Evolutionary conservation across 768 basidiomycete genomes (phyloP).

Genomic region (Lanmaoa rubissima): DNA sequence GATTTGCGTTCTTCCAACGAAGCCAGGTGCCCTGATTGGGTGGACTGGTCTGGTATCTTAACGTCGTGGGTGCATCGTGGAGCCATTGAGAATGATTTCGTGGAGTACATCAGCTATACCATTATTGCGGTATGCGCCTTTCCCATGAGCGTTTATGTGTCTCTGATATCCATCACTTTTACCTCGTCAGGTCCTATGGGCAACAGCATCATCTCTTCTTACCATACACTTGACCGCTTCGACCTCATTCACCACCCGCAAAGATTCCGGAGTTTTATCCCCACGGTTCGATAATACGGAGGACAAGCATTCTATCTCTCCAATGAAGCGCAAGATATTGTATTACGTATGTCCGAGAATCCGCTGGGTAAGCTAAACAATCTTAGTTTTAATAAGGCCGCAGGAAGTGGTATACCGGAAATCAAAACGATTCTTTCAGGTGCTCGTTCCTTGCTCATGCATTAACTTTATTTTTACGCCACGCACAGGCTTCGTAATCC

Average conservation of each 20-base stretch:
- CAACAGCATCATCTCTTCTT: conserved; percentile 69
- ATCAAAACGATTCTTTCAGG: conserved; percentile 93
- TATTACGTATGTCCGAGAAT: conserved; percentile 68
- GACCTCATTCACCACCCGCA: conserved; percentile 82
- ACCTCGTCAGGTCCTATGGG: conserved; percentile 59
- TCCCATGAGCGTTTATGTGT: background rate
- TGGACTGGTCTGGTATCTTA: conserved; percentile 67
- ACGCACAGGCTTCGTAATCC: conserved; percentile 82
- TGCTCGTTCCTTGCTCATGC: conserved; percentile 22
- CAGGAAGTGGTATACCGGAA: conserved; percentile 95
- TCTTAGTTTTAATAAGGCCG: conserved; percentile 54
- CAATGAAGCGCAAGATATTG: conserved; percentile 61
- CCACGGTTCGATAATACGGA: conserved; percentile 42
- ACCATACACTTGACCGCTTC: conserved; percentile 89
- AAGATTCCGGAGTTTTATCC: conserved; percentile 75
- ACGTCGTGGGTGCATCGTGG: conserved; percentile 23
- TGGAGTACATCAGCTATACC: conserved; percentile 71
- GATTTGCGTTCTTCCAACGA: conserved; percentile 17
- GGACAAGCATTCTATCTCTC: conserved; percentile 22
- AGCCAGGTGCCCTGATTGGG: conserved; percentile 66
- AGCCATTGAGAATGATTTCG: conserved; percentile 34
- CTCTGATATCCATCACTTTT: background rate
- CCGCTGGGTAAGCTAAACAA: background rate
- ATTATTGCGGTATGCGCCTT: conserved; percentile 66
- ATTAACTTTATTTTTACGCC: conserved; percentile 9